Evolutionary conservation across 306 rosid species (phyloP).

Genomic region (Castanospermum australe): DNA sequence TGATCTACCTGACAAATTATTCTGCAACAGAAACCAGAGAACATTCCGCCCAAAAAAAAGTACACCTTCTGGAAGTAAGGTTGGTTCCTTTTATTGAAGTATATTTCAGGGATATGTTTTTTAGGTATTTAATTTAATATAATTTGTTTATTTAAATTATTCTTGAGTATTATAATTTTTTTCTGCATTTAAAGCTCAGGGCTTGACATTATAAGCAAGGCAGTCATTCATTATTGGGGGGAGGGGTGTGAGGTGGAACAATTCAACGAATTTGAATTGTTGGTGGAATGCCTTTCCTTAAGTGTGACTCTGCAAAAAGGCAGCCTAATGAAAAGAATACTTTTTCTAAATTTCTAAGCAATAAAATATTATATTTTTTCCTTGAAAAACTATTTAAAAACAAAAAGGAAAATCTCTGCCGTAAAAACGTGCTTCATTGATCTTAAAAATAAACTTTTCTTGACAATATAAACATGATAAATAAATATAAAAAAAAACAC

Average conservation of each 20-base stretch:
- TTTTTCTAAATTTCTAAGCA: not conserved
- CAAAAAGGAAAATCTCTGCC: not conserved
- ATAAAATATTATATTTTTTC: not conserved
- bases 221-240: not conserved
- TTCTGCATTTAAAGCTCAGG: not conserved
- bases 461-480: not conserved
- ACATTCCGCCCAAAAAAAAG: slow-evolving; percentile 98
- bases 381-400: not conserved
- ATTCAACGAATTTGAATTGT: not conserved
- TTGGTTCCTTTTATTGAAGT: slow-evolving; percentile 34
- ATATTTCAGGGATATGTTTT: not conserved
- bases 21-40: slow-evolving; percentile 83
- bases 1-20: slow-evolving; percentile 15
- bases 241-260: not conserved
- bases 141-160: slow-evolving; percentile 11
- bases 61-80: slow-evolving; percentile 99
- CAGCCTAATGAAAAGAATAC: not conserved
- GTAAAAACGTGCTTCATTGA: not conserved
- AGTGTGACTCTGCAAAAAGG: not conserved
- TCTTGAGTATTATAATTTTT: not conserved
- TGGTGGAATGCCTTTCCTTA: not conserved
- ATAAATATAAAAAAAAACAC: not conserved
- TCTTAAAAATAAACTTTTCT: not conserved
- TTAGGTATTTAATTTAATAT: slow-evolving; percentile 13
- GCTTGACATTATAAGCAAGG: slow-evolving; percentile 14